Evolutionary conservation across 2,329 filamentous ascomycete genomes (phyloP).

Genomic region (Ophiocordyceps unilateralis): DNA sequence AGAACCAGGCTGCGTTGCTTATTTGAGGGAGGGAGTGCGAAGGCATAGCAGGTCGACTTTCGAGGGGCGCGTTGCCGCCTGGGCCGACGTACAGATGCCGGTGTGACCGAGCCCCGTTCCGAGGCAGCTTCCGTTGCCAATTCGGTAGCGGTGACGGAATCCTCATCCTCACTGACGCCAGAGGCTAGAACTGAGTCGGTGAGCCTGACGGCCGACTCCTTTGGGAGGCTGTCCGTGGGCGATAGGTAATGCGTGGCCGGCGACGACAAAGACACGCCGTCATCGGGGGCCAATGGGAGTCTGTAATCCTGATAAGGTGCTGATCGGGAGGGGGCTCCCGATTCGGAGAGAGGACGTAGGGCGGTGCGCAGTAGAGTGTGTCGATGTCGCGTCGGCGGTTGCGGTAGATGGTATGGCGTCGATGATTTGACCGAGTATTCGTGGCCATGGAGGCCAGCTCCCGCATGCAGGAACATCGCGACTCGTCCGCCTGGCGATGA

Average conservation of each 20-base stretch:
- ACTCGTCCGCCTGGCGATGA: neutral
- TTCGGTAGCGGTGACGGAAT: constrained; percentile 21
- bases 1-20: constrained; percentile 50
- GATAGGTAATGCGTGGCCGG: constrained; percentile 16
- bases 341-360: constrained; percentile 17
- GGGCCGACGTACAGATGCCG: constrained; percentile 15
- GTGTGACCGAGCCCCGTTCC: neutral
- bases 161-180: constrained; percentile 37
- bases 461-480: constrained; percentile 43
- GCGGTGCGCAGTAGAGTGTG: constrained; percentile 25
- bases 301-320: neutral
- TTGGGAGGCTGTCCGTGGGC: constrained; percentile 16
- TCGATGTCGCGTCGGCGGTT: constrained; percentile 16
- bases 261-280: constrained; percentile 1
- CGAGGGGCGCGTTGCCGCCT: constrained; percentile 28
- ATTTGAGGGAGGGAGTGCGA: constrained; percentile 50
- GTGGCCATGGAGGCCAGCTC: constrained; percentile 42
- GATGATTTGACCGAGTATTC: constrained; percentile 30
- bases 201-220: constrained; percentile 29
- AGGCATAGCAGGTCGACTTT: constrained; percentile 44
- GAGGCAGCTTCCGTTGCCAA: constrained; percentile 24
- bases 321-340: constrained; percentile 2
- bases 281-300: neutral
- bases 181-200: constrained; percentile 14
- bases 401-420: constrained; percentile 8